Percentiles rank a stretch among this genome's conserved stretches.
These are phyloP conservation scores for Cryptococcus wingfieldii DNA, from an alignment of 1,284 basidiomycete species.

Conservation along the genomic window DNA sequence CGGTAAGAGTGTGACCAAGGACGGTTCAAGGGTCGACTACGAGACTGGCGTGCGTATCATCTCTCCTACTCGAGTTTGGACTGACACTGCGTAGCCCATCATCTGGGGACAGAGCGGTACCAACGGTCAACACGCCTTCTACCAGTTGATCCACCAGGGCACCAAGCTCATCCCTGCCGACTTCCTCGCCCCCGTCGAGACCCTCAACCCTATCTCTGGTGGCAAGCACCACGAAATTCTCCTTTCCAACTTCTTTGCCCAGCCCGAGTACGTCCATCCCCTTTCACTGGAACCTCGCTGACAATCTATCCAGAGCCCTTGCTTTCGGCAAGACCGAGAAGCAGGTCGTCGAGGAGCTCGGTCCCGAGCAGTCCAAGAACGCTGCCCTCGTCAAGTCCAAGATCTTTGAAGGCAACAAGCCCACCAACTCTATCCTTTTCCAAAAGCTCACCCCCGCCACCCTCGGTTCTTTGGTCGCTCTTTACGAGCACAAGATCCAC, in stretches of 20 bases:
- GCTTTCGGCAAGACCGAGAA: conserved; percentile 97
- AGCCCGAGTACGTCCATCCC: conserved; percentile 61
- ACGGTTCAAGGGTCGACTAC: conserved; percentile 86
- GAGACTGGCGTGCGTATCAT: conserved; percentile 71
- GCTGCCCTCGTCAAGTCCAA: conserved; percentile 90
- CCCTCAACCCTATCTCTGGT: conserved; percentile 81
- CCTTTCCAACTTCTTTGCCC: conserved; percentile 96
- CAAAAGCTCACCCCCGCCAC: conserved; percentile 84
- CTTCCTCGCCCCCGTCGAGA: conserved; percentile 90
- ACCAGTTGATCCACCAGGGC: conserved; percentile 94
- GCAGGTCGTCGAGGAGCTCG: conserved; percentile 76
- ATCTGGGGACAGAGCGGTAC: conserved; percentile 98
- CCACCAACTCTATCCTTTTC: conserved; percentile 95
- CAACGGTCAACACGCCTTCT: conserved; percentile 99
- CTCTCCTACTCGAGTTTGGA: neutral
- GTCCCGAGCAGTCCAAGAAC: conserved; percentile 63
- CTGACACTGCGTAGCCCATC: conserved; percentile 63
- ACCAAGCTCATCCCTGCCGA: conserved; percentile 90
- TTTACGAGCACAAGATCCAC: conserved; percentile 93
- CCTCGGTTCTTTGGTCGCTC: conserved; percentile 59
- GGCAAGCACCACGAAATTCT: conserved; percentile 96
- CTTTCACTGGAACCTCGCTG: neutral
- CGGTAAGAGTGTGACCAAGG: conserved; percentile 93
- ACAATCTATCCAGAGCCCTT: conserved; percentile 59
- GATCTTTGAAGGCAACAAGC: conserved; percentile 95